Evolutionary conservation across 140 eudicot genomes (phyloP), one percentile per base, ranked within the genome.

Genomic region (Flaveria floridana): DNA sequence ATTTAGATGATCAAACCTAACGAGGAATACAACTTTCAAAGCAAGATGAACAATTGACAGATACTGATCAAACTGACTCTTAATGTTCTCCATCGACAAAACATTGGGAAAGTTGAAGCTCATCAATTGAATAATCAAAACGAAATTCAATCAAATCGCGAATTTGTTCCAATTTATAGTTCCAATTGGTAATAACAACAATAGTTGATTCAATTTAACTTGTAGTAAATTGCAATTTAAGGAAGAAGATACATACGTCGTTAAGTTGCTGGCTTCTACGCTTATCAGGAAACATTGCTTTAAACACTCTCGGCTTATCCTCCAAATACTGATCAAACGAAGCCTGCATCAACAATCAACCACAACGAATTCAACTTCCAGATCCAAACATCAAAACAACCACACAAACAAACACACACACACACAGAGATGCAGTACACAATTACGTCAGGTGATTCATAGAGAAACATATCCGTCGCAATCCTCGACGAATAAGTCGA

Each of bases 301-400:
- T 81, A 65, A 91, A 88, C 1, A 91, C 97, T 72, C 97, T 83
- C 0, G 86, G 90, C 41, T 86, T 91, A 73, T 88, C 84, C 74
- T 91, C 97, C 78, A 91, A 80, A 82, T 91, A 91, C 76, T 85
- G 78, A 85, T 91, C 97, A 70, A 91, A 91, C 30, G 90, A 84
- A 65, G 97, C 97, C 95, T 91, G 83, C 2, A 76, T 11, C 57
- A 66, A 56, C 39, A 0, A 76, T 11, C 57, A 66, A 56, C 39
- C 55, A 72, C 61, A 20, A 59, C 73, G 57, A 55, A 21, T 44
- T 69, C 59, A 47, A 44, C 62, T 16, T 44, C 50, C 0, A 62
- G 15, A 15, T 59, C 3, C 7, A 18, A 67, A 20, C n/a, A 15
- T 56, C 20, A 73, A 77, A 42, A 58, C n/a, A 74, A 48, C 34